Evolutionary conservation across 2,329 filamentous ascomycete genomes (phyloP), one percentile per base, ranked within the genome.

Genomic region (Oidium heveae): DNA sequence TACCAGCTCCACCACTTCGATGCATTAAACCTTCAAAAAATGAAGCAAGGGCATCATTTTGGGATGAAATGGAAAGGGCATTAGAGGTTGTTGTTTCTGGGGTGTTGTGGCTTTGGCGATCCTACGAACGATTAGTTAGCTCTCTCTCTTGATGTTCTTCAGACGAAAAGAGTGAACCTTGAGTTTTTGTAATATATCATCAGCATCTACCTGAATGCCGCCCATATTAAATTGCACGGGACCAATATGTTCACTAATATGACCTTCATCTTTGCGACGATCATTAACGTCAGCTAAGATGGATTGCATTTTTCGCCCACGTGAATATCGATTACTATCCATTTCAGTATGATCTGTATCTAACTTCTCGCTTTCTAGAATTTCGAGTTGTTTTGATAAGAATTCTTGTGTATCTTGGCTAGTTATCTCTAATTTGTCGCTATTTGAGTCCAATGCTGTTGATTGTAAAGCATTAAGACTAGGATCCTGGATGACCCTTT

Each of bases 141-240:
- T n/a, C n/a, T n/a, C n/a, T n/a, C n/a, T n/a, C n/a, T n/a, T n/a
- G n/a, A n/a, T n/a, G n/a, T n/a, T n/a, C n/a, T n/a, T n/a, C n/a
- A n/a, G n/a, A n/a, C n/a, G n/a, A n/a, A n/a, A n/a, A n/a, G 24
- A 53, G 55, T 69, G 63, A 69, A 89, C 86, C 77, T 87, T 88
- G 57, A 94, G 72, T 61, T 84, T 78, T 66, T 87, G 83, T 56
- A 94, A 70, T 83, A 93, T 91, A 63, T 94, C 87, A 64, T 94
- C 88, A 9, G 87, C 87, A 68, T 95, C 87, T 33, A 94, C 85
- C 65, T 94, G 87, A 58, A 98, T 95, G 54, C 91, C 91, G 44
- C 91, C 91, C 75, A 98, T 91, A 66, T 98, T 98, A 70, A 96
- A 95, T 64, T 94, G 87, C 59, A 95, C 87, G 0, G 88, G 87